phyloP scores from a whole-genome alignment of 148 eudicot species.

The Selenicereus undatus region DNA sequence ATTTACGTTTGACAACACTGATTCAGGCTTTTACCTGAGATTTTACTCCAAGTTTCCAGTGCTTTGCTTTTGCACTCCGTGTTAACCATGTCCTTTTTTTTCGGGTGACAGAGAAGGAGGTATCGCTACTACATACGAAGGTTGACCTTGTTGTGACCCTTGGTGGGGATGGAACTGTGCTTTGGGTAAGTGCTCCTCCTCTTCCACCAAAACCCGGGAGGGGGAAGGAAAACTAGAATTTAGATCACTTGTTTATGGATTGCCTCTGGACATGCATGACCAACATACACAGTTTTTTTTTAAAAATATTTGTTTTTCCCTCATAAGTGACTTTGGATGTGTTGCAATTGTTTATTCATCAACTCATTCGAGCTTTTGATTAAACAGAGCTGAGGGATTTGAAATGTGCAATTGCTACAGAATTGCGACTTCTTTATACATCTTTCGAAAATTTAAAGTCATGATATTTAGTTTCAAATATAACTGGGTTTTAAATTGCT shows the following conservation, averaged over 20 bases:
- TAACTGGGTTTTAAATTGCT: neutral
- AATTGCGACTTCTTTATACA: neutral
- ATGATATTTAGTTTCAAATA: neutral
- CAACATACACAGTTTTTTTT: neutral
- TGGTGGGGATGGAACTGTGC: constrained; percentile 99
- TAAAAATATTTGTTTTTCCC: neutral
- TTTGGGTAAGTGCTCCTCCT: constrained; percentile 73
- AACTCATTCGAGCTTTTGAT: neutral
- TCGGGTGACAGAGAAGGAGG: constrained; percentile 54
- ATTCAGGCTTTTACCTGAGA: neutral
- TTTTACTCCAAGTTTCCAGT: neutral
- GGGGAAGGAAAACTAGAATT: neutral
- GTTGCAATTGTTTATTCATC: neutral
- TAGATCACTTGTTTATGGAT: neutral
- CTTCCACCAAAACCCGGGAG: neutral
- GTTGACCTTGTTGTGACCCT: constrained; percentile 96
- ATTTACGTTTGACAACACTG: neutral
- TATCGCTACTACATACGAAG: constrained; percentile 61
- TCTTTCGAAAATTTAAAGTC: neutral
- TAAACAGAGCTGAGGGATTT: neutral
- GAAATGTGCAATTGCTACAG: neutral
- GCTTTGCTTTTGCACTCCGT: neutral
- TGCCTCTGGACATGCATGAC: neutral
- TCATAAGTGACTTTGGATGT: neutral
- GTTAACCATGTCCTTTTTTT: neutral